These are phyloP conservation scores for Saccharum hybrid DNA, from an alignment of 202 grass and related monocot genomes.

Conservation along the genomic window DNA sequence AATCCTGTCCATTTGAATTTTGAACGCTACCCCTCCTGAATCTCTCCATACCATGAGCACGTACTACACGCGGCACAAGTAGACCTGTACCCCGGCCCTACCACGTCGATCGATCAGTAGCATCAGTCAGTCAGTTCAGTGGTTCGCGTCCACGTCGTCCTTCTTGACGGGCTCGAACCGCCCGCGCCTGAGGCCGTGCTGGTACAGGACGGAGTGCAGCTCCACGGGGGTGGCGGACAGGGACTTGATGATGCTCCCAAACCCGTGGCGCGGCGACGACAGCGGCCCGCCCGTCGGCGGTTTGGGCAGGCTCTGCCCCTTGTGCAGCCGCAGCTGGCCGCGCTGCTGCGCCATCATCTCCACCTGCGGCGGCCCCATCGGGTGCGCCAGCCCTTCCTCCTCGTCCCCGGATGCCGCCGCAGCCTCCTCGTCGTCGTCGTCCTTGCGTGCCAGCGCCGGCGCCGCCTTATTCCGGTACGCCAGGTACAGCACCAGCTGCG, in stretches of 20 bases:
- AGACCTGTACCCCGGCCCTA: too few species aligned
- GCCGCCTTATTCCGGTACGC: slow-evolving; percentile 51
- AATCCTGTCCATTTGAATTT: too few species aligned
- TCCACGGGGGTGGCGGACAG: slow-evolving; percentile 67
- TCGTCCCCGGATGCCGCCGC: slow-evolving; percentile 3
- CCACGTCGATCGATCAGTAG: too few species aligned
- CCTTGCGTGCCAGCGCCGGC: slow-evolving; percentile 40
- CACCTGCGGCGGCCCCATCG: slow-evolving; percentile 40
- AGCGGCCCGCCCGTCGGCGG: not conserved
- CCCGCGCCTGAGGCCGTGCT: slow-evolving; percentile 14
- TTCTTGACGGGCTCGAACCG: slow-evolving; percentile 29
- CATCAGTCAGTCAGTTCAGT: too few species aligned
- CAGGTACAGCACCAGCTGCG: slow-evolving; percentile 66
- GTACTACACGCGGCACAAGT: not conserved
- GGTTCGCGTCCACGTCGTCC: not conserved
- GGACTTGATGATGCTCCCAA: slow-evolving; percentile 56
- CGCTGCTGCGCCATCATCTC: slow-evolving; percentile 31
- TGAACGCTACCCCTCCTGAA: too few species aligned
- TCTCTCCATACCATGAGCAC: not conserved
- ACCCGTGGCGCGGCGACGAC: slow-evolving; percentile 40
- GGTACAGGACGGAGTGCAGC: slow-evolving; percentile 56
- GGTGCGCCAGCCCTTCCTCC: slow-evolving; percentile 59
- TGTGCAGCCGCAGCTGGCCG: slow-evolving; percentile 44
- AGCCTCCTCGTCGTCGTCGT: slow-evolving; percentile 1
- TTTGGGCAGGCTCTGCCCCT: slow-evolving; percentile 67